Evolutionary conservation across 306 rosid genomes (phyloP).

Genomic region (Vicia villosa): DNA sequence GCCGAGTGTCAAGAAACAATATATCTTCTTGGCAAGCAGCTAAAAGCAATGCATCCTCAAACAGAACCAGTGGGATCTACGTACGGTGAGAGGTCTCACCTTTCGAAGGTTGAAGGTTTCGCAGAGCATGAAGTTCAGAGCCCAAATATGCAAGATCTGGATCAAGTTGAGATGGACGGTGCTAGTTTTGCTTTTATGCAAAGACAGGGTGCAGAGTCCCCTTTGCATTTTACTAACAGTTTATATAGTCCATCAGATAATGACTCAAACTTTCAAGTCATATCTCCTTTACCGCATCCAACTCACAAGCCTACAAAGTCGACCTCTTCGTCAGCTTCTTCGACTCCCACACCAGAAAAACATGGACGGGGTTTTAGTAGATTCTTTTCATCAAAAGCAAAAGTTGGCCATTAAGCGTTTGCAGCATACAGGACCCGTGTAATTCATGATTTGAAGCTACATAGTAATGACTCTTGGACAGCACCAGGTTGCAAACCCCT

Average conservation of each 20-base stretch:
- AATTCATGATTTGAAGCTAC: slow-evolving; percentile 29
- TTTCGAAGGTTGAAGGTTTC: slow-evolving; percentile 52
- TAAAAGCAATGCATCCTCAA: slow-evolving; percentile 76
- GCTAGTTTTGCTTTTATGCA: slow-evolving; percentile 52
- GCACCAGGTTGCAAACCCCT: slow-evolving; percentile 25
- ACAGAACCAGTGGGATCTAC: slow-evolving; percentile 61
- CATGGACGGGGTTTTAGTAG: slow-evolving; percentile 80
- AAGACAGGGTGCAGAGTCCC: slow-evolving; percentile 62
- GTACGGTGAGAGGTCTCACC: slow-evolving; percentile 47
- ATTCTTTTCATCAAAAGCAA: slow-evolving; percentile 91
- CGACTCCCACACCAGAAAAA: slow-evolving; percentile 84
- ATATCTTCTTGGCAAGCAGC: slow-evolving; percentile 92
- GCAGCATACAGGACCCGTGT: slow-evolving; percentile 35
- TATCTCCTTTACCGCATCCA: slow-evolving; percentile 56
- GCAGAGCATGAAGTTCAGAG: slow-evolving; percentile 58
- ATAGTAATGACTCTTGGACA: slow-evolving; percentile 27
- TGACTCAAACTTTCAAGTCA: slow-evolving; percentile 52
- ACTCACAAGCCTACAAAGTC: slow-evolving; percentile 70
- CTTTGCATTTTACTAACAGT: slow-evolving; percentile 50
- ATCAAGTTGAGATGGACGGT: slow-evolving; percentile 56
- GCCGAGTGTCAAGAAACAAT: slow-evolving; percentile 99
- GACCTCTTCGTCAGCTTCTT: slow-evolving; percentile 72
- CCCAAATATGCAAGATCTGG: slow-evolving; percentile 53
- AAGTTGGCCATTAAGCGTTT: slow-evolving; percentile 60
- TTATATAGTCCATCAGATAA: slow-evolving; percentile 68